Evolutionary conservation across 768 basidiomycete species (phyloP).

Genomic region (Tricholoma flavovirens): DNA sequence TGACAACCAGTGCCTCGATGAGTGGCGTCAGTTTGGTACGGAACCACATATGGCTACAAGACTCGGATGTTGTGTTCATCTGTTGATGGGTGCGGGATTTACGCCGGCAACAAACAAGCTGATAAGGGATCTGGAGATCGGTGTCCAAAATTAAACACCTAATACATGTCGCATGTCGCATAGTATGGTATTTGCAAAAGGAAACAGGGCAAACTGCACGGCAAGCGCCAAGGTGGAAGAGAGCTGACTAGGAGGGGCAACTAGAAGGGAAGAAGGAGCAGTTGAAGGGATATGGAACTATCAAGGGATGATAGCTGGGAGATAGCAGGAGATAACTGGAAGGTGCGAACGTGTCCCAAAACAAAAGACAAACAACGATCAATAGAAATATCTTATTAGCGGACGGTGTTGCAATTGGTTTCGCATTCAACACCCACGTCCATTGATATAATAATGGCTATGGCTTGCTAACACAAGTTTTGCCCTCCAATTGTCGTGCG

Average conservation of each 20-base stretch:
- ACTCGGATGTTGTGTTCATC: too few species aligned
- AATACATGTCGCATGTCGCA: neutral
- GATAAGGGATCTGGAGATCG: constrained; percentile 4
- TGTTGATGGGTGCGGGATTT: constrained; percentile 11
- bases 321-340: too few species aligned
- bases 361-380: constrained; percentile 11
- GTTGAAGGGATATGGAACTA: too few species aligned
- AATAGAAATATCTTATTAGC: constrained; percentile 13
- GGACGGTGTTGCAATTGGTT: too few species aligned
- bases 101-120: constrained; percentile 11
- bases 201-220: neutral
- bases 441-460: constrained; percentile 6
- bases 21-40: neutral
- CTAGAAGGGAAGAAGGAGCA: too few species aligned
- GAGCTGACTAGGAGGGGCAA: too few species aligned
- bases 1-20: too few species aligned
- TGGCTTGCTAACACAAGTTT: constrained; percentile 14
- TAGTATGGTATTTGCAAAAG: neutral
- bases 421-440: neutral
- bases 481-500: neutral
- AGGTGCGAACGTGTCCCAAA: too few species aligned
- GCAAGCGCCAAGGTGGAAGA: neutral
- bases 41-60: too few species aligned
- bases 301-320: too few species aligned
- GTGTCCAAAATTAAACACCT: neutral